Evolutionary conservation across 2,329 filamentous ascomycete genomes (phyloP), one percentile per base, ranked within the genome.

Genomic region (Fusarium sp.): DNA sequence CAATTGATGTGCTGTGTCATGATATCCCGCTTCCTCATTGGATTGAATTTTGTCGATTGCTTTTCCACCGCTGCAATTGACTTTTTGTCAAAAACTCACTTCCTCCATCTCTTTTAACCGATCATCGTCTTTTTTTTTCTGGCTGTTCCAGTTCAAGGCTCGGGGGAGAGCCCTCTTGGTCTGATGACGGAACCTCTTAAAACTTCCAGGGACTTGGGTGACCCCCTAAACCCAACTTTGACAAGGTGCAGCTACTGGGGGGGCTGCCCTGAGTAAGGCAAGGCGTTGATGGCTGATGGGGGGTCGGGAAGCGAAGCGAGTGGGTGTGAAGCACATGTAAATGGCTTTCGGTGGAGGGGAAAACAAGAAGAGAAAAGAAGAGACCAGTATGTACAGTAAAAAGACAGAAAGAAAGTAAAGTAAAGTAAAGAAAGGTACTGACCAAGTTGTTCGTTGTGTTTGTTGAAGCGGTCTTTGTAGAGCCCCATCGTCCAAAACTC

Each of bases 401-500:
- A 28, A 33, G 28, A 55, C 15, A 33, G 24, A 16, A 22, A 55
- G 12, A n/a, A 18, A 24, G 28, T n/a, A 50, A 11, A 53, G 20
- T 14, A 6, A 42, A 42, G 16, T 26, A 13, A 42, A 16, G 15
- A 33, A 26, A 67, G 18, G 22, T 38, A 55, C 70, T 57, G 30
- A 73, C 70, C 50, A 39, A 47, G 39, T 28, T 69, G 47, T 13
- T 53, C 8, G 38, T 65, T 4, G 55, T 71, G 45, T 50, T 71
- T 51, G 65, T 58, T 39, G 61, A 71, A 56, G 55, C 48, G 33
- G 71, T 50, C 24, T 44, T 72, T 18, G 60, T 60, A 64, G 70
- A 55, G 8, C 70, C 61, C 70, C 70, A 73, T 39, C 70, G 70
- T 44, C 61, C 70, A 71, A 72, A 72, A 38, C 70, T 64, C 71